Evolutionary conservation across 2,329 filamentous ascomycete species (phyloP).

Genomic region (Gnomoniopsis sp.): DNA sequence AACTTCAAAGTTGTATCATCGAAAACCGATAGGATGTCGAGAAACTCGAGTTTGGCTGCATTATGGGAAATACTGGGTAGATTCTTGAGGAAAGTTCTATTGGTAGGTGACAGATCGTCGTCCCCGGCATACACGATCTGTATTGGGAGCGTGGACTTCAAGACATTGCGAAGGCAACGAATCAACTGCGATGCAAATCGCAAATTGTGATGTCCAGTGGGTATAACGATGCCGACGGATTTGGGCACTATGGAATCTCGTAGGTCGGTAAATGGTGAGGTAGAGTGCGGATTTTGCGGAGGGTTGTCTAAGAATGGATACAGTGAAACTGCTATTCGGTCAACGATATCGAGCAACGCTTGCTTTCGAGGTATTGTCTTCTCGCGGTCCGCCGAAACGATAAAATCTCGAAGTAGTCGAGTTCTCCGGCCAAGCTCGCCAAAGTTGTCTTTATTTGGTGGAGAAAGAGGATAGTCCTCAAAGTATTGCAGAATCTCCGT

Average conservation of each 20-base stretch:
- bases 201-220: slow-evolving; percentile 28
- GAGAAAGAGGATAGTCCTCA: slow-evolving; percentile 25
- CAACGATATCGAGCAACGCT: slow-evolving; percentile 12
- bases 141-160: slow-evolving; percentile 30
- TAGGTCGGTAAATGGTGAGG: slow-evolving; percentile 11
- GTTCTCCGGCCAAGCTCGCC: slow-evolving; percentile 30
- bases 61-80: background rate
- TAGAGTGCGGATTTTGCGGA: background rate
- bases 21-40: slow-evolving; percentile 32
- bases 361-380: background rate
- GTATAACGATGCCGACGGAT: slow-evolving; percentile 33
- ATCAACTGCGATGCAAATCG: slow-evolving; percentile 34
- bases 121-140: slow-evolving; percentile 35
- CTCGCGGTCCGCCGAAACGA: slow-evolving; percentile 16
- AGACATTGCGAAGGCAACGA: slow-evolving; percentile 27
- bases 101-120: slow-evolving; percentile 23
- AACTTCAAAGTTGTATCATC: slow-evolving; percentile 29
- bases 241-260: slow-evolving; percentile 19
- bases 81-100: slow-evolving; percentile 23
- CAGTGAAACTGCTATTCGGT: slow-evolving; percentile 19
- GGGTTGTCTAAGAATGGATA: slow-evolving; percentile 25
- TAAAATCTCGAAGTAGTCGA: slow-evolving; percentile 22
- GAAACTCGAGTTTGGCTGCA: slow-evolving; percentile 25
- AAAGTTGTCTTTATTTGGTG: slow-evolving; percentile 29
- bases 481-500: slow-evolving; percentile 21